Conservation (phyloP, 148 eudicot genomes). For the Pouteria glomerata region DNA sequence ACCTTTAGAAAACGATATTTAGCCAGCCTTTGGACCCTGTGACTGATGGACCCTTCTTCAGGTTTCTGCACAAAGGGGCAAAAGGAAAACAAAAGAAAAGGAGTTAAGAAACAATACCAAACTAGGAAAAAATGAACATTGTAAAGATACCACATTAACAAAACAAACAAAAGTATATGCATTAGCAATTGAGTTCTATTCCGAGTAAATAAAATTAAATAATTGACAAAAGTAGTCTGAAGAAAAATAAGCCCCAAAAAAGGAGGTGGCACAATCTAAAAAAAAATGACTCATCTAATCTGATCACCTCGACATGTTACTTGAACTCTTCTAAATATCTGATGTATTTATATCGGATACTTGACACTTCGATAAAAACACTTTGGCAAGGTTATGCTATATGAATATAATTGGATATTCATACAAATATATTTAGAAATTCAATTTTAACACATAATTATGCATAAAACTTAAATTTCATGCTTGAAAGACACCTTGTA, state of each 20-base stretch:
- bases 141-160: neutral
- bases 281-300: too few species aligned
- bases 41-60: conserved; percentile 95
- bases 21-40: conserved; percentile 91
- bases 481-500: too few species aligned
- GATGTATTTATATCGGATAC: too few species aligned
- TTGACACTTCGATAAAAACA: too few species aligned
- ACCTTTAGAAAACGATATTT: conserved; percentile 97
- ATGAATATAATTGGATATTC: too few species aligned
- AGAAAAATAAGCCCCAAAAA: neutral
- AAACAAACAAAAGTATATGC: neutral
- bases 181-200: neutral
- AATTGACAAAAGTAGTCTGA: too few species aligned
- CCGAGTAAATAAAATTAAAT: neutral
- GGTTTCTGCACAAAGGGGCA: conserved; percentile 57
- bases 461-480: too few species aligned
- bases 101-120: neutral
- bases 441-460: too few species aligned
- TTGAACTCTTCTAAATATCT: too few species aligned
- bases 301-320: too few species aligned
- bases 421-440: too few species aligned
- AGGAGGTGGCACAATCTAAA: neutral
- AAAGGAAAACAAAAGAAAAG: neutral
- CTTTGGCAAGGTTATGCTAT: too few species aligned
- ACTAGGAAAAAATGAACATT: neutral